Conservation (phyloP, 176 grass and related monocot genomes). For the Eragrostis nindensis region DNA sequence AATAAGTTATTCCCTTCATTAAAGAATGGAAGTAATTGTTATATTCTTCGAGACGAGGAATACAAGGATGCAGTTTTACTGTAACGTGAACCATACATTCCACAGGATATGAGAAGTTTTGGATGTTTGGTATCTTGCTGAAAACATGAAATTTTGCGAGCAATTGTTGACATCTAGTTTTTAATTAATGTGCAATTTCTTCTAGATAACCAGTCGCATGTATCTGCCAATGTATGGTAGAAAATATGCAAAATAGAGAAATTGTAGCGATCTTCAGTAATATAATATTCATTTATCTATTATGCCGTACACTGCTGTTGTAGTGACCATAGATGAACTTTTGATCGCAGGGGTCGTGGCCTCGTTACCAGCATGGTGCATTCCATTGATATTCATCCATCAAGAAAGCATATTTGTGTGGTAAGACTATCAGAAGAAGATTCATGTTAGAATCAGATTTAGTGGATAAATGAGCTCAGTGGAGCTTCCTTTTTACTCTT, state of each 20-base stretch:
- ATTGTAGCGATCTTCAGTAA: not conserved
- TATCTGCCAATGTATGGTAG: not conserved
- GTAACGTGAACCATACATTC: not conserved
- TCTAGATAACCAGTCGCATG: not conserved
- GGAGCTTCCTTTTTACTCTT: not conserved
- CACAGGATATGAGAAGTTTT: no score
- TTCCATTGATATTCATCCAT: slow-evolving; percentile 92
- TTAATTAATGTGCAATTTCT: not conserved
- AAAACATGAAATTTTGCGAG: not conserved
- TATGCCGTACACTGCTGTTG: not conserved
- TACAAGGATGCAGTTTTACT: not conserved
- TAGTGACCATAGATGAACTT: slow-evolving; percentile 27
- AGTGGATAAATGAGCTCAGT: slow-evolving; percentile 15
- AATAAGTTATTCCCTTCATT: not conserved
- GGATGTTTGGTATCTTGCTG: not conserved
- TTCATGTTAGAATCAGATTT: slow-evolving; percentile 8
- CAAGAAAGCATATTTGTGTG: slow-evolving; percentile 90
- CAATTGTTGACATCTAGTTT: not conserved
- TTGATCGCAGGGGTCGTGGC: slow-evolving; percentile 57
- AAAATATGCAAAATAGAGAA: not conserved
- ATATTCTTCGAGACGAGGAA: not conserved
- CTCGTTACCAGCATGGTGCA: slow-evolving; percentile 66
- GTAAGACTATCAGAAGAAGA: slow-evolving; percentile 38
- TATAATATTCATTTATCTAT: not conserved
- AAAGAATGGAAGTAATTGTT: not conserved